Conservation (phyloP, 805 yeast genomes). For the Teunomyces barrocoloradensis region DNA sequence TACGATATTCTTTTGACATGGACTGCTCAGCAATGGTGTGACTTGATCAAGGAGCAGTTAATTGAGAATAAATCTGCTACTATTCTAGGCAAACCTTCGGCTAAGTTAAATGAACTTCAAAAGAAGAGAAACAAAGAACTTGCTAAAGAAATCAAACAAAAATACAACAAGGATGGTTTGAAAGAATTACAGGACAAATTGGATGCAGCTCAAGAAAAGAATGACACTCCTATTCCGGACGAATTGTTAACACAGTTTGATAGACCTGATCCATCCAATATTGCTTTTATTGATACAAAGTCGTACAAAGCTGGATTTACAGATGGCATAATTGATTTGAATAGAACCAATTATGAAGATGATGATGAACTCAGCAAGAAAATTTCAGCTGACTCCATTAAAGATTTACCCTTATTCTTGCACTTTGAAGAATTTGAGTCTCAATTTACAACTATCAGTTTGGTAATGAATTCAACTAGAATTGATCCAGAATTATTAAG, state of each 20-base stretch:
- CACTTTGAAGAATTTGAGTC: slow-evolving; percentile 81
- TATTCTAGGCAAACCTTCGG: slow-evolving; percentile 72
- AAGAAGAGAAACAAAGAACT: slow-evolving; percentile 52
- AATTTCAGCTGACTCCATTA: slow-evolving; percentile 32
- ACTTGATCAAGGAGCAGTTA: slow-evolving; percentile 49
- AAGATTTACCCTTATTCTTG: slow-evolving; percentile 57
- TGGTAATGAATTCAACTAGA: slow-evolving; percentile 55
- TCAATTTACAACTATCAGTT: slow-evolving; percentile 68
- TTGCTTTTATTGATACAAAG: slow-evolving; percentile 66
- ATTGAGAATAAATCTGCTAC: slow-evolving; percentile 62
- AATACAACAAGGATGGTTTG: slow-evolving; percentile 62
- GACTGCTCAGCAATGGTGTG: slow-evolving; percentile 68
- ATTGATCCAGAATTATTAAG: slow-evolving; percentile 56
- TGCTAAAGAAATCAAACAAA: slow-evolving; percentile 46
- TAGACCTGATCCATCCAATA: slow-evolving; percentile 71
- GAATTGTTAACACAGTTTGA: slow-evolving; percentile 59
- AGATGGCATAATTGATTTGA: slow-evolving; percentile 28
- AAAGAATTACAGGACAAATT: slow-evolving; percentile 48
- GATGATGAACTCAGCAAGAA: slow-evolving; percentile 21
- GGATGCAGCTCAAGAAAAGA: slow-evolving; percentile 59
- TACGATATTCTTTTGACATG: slow-evolving; percentile 58
- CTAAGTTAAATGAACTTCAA: slow-evolving; percentile 48
- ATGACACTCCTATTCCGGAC: slow-evolving; percentile 77
- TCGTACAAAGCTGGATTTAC: slow-evolving; percentile 57
- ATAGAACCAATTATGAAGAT: slow-evolving; percentile 22